Percentiles rank a stretch among this genome's conserved stretches.
Conservation (phyloP, 176 grass and related monocot genomes). For the Oryza longistaminata region DNA sequence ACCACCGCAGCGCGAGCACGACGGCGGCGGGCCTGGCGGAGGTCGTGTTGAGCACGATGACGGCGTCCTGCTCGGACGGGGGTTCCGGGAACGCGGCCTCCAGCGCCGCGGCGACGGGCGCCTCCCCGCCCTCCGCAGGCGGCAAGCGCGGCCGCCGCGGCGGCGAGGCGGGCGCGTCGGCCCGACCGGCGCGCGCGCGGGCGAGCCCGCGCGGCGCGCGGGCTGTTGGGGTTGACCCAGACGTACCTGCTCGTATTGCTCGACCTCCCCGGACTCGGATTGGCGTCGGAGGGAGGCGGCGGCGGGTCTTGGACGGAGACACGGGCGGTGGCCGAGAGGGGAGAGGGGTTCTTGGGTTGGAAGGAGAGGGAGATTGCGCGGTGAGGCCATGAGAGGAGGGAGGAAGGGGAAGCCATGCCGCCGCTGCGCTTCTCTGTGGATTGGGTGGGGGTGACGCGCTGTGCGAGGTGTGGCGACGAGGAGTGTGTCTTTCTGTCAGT, state of each 20-base stretch:
- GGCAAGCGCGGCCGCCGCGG: conserved; percentile 51
- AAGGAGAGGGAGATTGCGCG: conserved; percentile 44
- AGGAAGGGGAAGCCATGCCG: conserved; percentile 48
- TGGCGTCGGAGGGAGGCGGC: conserved; percentile 32
- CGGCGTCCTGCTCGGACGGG: conserved; percentile 75
- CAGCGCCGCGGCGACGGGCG: conserved; percentile 50
- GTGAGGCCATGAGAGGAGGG: conserved; percentile 45
- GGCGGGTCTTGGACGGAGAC: conserved; percentile 66
- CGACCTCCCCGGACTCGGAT: background rate
- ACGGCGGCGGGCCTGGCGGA: conserved; percentile 40
- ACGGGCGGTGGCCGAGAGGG: conserved; percentile 20
- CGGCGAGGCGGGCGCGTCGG: conserved; percentile 55
- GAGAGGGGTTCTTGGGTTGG: conserved; percentile 23
- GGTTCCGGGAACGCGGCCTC: conserved; percentile 42
- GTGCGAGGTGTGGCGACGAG: background rate
- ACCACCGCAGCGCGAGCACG: conserved; percentile 74
- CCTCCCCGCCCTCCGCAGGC: conserved; percentile 43
- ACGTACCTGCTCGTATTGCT: conserved; percentile 43
- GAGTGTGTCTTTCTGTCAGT: conserved; percentile 1
- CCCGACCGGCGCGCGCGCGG: conserved; percentile 28
- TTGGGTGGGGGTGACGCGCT: conserved; percentile 22
- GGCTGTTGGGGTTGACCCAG: conserved; percentile 95
- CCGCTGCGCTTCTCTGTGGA: conserved; percentile 18
- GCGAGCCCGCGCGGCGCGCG: conserved; percentile 52
- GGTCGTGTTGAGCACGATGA: conserved; percentile 70